Evolutionary conservation across 768 basidiomycete species (phyloP).

Genomic region (Steccherinum ochraceum): DNA sequence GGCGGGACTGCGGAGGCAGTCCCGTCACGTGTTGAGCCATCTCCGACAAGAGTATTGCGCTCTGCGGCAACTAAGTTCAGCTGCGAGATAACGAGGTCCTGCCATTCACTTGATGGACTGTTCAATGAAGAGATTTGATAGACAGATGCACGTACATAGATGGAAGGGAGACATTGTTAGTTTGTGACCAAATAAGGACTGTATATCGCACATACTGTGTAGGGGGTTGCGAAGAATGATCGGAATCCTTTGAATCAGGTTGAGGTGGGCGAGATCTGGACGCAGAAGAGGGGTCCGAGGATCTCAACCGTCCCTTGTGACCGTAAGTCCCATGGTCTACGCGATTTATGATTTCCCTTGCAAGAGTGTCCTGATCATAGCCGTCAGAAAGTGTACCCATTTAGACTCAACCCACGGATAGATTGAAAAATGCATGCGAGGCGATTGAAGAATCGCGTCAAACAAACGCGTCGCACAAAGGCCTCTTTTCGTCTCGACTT

Average conservation of each 20-base stretch:
- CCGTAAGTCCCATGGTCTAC: constrained; percentile 83
- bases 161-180: constrained; percentile 19
- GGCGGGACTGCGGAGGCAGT: not conserved
- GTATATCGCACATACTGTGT: constrained; percentile 42
- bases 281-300: constrained; percentile 21
- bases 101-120: constrained; percentile 82
- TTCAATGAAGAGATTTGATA: constrained; percentile 8
- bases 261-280: constrained; percentile 18
- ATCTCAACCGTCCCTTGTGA: constrained; percentile 56
- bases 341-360: constrained; percentile 72
- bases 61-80: constrained; percentile 21
- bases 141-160: not conserved
- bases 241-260: constrained; percentile 14
- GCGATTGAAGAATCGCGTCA: too few species aligned
- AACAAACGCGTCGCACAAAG: too few species aligned
- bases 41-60: constrained; percentile 18
- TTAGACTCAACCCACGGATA: too few species aligned
- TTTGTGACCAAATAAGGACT: not conserved
- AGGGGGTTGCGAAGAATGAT: constrained; percentile 28
- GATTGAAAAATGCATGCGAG: too few species aligned
- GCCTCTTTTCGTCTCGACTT: too few species aligned
- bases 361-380: constrained; percentile 61
- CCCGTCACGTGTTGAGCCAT: constrained; percentile 11
- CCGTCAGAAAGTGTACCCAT: not conserved
- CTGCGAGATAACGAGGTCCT: constrained; percentile 49